phyloP scores from a whole-genome alignment of 202 grass and related monocot genomes.

The Carex arenaria region DNA sequence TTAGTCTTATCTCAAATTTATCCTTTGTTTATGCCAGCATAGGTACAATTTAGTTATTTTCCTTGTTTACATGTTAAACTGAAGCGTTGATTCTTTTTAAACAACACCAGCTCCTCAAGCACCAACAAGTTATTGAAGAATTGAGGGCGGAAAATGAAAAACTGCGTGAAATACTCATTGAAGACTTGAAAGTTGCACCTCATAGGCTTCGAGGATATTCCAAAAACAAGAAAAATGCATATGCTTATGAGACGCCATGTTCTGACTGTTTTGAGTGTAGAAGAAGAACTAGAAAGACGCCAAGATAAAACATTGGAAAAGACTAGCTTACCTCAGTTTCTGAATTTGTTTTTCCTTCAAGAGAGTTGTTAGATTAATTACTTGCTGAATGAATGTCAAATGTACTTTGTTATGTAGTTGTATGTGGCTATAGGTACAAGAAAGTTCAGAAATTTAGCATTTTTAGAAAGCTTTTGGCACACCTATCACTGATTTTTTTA shows the following conservation, averaged over 20 bases:
- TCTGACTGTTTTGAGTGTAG: slow-evolving; percentile 92
- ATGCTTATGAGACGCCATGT: slow-evolving; percentile 42
- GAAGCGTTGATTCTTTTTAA: background rate
- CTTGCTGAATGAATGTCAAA: background rate
- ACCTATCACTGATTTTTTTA: background rate
- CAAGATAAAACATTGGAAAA: slow-evolving; percentile 38
- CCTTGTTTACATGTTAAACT: background rate
- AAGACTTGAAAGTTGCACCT: slow-evolving; percentile 70
- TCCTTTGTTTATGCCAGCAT: background rate
- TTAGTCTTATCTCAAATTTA: background rate
- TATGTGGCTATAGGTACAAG: background rate
- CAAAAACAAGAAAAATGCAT: slow-evolving; percentile 31
- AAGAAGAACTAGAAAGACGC: slow-evolving; percentile 47
- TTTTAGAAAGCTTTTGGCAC: background rate
- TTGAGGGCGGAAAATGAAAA: slow-evolving; percentile 67
- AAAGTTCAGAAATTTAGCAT: background rate
- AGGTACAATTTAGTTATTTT: background rate
- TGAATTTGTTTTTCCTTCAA: background rate
- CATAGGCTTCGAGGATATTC: slow-evolving; percentile 37
- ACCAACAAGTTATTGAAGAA: slow-evolving; percentile 70
- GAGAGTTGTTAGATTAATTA: background rate
- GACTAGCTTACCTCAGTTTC: background rate
- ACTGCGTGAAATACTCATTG: slow-evolving; percentile 59
- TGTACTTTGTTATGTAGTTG: background rate
- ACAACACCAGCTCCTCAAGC: slow-evolving; percentile 58